A percentile compares a stretch with the other conserved stretches of the same genome.
Evolutionary conservation across 192 early-diverging fungal genomes (phyloP).

Genomic region (Rhizophlyctis rosea): DNA sequence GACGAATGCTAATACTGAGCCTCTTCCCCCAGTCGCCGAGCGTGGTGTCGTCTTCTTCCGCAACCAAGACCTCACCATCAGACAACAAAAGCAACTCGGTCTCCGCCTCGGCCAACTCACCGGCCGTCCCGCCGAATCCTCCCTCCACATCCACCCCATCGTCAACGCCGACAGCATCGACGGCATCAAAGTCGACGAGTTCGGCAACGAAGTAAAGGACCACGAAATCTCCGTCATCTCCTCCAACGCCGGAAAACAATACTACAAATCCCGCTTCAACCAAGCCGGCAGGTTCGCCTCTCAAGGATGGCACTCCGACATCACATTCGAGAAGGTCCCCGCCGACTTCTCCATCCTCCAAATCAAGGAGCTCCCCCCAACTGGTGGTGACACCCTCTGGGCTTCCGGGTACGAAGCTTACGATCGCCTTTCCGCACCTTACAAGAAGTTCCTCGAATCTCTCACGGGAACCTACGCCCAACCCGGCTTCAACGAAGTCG

Average conservation of each 20-base stretch:
- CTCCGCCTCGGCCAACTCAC: not conserved
- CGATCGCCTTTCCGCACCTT: conserved; percentile 54
- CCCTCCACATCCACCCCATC: not conserved
- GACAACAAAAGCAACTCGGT: not conserved
- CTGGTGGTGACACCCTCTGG: conserved; percentile 61
- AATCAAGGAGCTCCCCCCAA: conserved; percentile 41
- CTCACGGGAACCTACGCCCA: conserved; percentile 56
- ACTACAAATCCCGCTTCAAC: not conserved
- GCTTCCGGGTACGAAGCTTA: conserved; percentile 55
- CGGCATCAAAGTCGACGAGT: conserved; percentile 1
- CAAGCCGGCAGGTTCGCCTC: no score
- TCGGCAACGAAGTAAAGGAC: not conserved
- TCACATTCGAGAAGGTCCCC: conserved; percentile 56
- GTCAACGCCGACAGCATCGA: not conserved
- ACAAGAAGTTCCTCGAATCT: conserved; percentile 54
- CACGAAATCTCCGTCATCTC: conserved; percentile 1
- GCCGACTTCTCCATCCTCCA: conserved; percentile 50
- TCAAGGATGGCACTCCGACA: no score
- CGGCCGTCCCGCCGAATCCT: not conserved
- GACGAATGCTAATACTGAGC: no score
- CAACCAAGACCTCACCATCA: not conserved
- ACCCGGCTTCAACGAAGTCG: no score
- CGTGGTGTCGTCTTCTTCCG: conserved; percentile 1
- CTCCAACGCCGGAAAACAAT: not conserved
- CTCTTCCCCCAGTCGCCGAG: no score